Percentiles rank a stretch among this genome's conserved stretches.
phyloP scores from a whole-genome alignment of 1,139 yeast genomes.

The Yamadazyma trypodendri region DNA sequence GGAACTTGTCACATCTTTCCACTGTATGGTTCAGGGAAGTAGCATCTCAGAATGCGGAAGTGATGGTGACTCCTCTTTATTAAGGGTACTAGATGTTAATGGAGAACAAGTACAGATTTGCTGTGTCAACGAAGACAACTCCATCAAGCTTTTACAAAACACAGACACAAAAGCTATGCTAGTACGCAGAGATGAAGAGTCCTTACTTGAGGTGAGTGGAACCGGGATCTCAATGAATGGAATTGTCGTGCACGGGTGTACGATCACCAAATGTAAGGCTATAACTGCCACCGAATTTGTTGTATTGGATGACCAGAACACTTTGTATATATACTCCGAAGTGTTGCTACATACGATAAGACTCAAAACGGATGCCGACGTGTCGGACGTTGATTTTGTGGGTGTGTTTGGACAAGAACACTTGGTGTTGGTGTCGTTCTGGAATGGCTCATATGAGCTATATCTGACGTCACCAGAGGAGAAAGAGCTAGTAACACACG shows the following conservation, averaged over 20 bases:
- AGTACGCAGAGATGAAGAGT: background rate
- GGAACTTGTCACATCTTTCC: constrained; percentile 4
- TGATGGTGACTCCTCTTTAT: background rate
- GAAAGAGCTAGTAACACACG: constrained; percentile 9
- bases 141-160: constrained; percentile 1
- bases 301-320: constrained; percentile 8
- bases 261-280: constrained; percentile 4
- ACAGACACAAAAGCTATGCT: background rate
- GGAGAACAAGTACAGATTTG: background rate
- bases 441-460: constrained; percentile 17
- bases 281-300: constrained; percentile 7
- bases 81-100: constrained; percentile 4
- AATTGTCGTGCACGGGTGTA: constrained; percentile 3
- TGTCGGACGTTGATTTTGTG: constrained; percentile 14
- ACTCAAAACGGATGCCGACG: constrained; percentile 7
- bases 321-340: constrained; percentile 8
- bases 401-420: constrained; percentile 8
- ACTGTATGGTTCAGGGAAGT: constrained; percentile 3
- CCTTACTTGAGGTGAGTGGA: constrained; percentile 1
- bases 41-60: constrained; percentile 3
- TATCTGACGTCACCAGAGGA: constrained; percentile 10
- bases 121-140: background rate
- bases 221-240: constrained; percentile 6
- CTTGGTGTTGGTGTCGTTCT: constrained; percentile 14
- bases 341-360: constrained; percentile 6